Conservation (phyloP, 805 yeast species). For the Scheffersomyces amazonensis region DNA sequence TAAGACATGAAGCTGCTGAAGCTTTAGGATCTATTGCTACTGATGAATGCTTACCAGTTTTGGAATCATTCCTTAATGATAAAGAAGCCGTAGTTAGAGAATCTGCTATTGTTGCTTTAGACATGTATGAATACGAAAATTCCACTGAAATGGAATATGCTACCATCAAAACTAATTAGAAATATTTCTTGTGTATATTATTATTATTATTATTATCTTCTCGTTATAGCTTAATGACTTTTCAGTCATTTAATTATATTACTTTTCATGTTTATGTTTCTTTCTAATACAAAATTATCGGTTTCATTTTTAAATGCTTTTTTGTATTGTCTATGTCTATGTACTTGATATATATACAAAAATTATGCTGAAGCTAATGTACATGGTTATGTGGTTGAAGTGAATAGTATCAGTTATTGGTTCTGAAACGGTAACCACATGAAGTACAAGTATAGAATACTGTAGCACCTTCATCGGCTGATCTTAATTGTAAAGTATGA, state of each 20-base stretch:
- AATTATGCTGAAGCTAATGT: background rate
- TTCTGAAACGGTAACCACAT: conserved; percentile 92
- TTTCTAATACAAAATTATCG: too few species aligned
- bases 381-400: background rate
- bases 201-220: too few species aligned
- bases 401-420: conserved; percentile 62
- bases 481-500: conserved; percentile 92
- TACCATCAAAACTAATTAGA: conserved; percentile 21
- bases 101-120: conserved; percentile 94
- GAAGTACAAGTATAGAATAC: conserved; percentile 94
- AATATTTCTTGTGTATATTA: too few species aligned
- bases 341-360: too few species aligned
- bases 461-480: conserved; percentile 99
- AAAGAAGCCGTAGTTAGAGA: conserved; percentile 90
- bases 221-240: too few species aligned
- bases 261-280: too few species aligned
- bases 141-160: conserved; percentile 79
- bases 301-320: too few species aligned
- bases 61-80: conserved; percentile 76
- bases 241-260: too few species aligned
- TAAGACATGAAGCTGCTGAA: conserved; percentile 99
- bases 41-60: conserved; percentile 88
- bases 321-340: too few species aligned
- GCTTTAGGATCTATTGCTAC: conserved; percentile 97
- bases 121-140: conserved; percentile 96